Evolutionary conservation across 805 yeast genomes (phyloP).

Genomic region (Ogataea paradorogensis): DNA sequence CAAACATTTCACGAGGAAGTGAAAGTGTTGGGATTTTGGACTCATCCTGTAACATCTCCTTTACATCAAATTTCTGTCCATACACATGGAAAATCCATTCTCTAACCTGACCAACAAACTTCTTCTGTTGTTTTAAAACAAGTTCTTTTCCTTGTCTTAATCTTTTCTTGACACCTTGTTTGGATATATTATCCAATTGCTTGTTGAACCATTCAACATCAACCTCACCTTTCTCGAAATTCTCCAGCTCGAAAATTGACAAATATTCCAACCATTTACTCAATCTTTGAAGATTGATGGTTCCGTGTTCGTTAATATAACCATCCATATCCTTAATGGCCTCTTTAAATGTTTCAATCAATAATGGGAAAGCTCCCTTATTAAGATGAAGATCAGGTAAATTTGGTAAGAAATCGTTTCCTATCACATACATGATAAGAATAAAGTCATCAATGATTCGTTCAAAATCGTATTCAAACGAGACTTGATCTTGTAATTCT

Average conservation of each 20-base stretch:
- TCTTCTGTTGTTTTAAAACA: constrained; percentile 69
- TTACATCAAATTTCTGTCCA: constrained; percentile 33
- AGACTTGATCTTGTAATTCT: constrained; percentile 59
- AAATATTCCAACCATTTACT: constrained; percentile 72
- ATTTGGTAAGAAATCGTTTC: constrained; percentile 96
- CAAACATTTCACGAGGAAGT: constrained; percentile 47
- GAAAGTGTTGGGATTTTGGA: constrained; percentile 42
- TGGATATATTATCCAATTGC: constrained; percentile 74
- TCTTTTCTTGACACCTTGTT: constrained; percentile 68
- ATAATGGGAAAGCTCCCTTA: constrained; percentile 94
- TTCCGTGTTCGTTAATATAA: constrained; percentile 79
- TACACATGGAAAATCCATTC: constrained; percentile 44
- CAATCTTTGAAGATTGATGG: constrained; percentile 70
- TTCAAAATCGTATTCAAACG: constrained; percentile 80
- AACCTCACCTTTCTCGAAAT: constrained; percentile 78
- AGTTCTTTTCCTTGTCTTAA: constrained; percentile 62
- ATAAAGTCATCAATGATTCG: constrained; percentile 89
- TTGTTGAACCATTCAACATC: constrained; percentile 92
- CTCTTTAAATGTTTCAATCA: constrained; percentile 83
- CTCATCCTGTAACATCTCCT: constrained; percentile 33
- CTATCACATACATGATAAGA: constrained; percentile 88
- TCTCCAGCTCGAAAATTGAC: constrained; percentile 76
- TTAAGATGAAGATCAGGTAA: constrained; percentile 90
- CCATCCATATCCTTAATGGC: constrained; percentile 74
- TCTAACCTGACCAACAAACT: constrained; percentile 56